Base-by-base conservation (phyloP, 208 protist species). In the Trypanosoma rangeli region DNA sequence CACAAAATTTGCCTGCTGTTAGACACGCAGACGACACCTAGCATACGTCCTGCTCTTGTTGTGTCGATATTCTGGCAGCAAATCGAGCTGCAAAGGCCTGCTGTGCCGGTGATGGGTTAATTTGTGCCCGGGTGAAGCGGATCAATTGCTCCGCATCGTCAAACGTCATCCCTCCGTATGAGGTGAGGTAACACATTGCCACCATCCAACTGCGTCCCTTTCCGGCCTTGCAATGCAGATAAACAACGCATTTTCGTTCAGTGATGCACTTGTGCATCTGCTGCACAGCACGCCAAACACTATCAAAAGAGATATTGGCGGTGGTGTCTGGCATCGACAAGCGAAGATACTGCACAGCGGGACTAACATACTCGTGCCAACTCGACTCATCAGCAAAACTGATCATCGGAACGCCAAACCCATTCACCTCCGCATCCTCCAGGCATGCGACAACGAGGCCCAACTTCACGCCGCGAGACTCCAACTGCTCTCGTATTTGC, bases 151-250 rank as follows among this genome's bases (percentile, higher is more conserved):
- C 77, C 16, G 89, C 89, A 8, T 84, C 69, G 4, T 68, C 67
- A 64, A 85, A 95, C 9, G 65, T 53, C 78, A 93, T 79, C 7
- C 86, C 88, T 39, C 74, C 86, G 37, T 79, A 84, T 0, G 87
- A 83, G 33, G 79, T 92, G 49, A 97, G 72, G 68, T 97, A 97
- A 54, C 88, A 90, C 83, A 95, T 93, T 24, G 78, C 66, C 31
- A 95, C 74, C 87, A 95, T 95, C 87, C 92, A 94, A 61, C 89
- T 94, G 7, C 92, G 82, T 0, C 92, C 92, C 44, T 95, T 94
- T 31, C 92, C 92, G 2, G 92, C 92, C 60, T 97, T 97, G 79
- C 92, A 97, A 76, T 97, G 92, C 26, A 95, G 83, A 74, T 94
- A 97, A 4, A 90, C 90, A 2, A 62, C 78, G 60, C 86, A 55